A percentile compares a stretch with the other conserved stretches of the same genome.
These are phyloP conservation scores for Dictyostelium firmibasis DNA, from an alignment of 78 protist genomes.

Conservation along the genomic window DNA sequence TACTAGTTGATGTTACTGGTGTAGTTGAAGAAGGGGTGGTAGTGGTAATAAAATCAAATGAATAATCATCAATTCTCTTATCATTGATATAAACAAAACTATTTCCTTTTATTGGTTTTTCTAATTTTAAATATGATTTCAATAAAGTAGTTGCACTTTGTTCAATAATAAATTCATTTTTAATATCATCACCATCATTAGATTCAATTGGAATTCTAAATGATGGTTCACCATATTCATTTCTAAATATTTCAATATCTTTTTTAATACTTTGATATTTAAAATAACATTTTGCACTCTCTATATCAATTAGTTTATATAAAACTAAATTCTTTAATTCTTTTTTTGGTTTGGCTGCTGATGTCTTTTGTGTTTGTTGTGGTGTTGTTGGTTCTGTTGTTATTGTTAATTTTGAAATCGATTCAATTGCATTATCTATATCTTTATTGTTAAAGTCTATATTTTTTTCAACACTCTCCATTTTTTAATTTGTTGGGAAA, in stretches of 20 bases:
- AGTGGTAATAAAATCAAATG: neutral
- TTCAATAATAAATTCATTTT: neutral
- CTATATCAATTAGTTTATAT: neutral
- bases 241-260: neutral
- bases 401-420: neutral
- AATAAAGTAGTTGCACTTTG: slow-evolving; percentile 12
- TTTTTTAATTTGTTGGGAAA: neutral
- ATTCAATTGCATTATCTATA: neutral
- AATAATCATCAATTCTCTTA: slow-evolving; percentile 40
- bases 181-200: neutral
- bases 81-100: slow-evolving; percentile 19
- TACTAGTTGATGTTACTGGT: neutral
- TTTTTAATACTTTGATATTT: neutral
- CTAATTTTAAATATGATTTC: neutral
- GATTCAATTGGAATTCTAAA: neutral
- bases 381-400: neutral
- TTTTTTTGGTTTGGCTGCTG: neutral
- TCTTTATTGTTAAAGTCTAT: neutral
- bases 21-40: neutral
- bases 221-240: neutral
- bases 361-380: neutral
- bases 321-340: slow-evolving; percentile 1
- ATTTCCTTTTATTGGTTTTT: slow-evolving; percentile 35
- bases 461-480: neutral
- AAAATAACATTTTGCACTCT: neutral